Conservation (phyloP, 2,329 filamentous ascomycete genomes). For the Chaetomium globosum region DNA sequence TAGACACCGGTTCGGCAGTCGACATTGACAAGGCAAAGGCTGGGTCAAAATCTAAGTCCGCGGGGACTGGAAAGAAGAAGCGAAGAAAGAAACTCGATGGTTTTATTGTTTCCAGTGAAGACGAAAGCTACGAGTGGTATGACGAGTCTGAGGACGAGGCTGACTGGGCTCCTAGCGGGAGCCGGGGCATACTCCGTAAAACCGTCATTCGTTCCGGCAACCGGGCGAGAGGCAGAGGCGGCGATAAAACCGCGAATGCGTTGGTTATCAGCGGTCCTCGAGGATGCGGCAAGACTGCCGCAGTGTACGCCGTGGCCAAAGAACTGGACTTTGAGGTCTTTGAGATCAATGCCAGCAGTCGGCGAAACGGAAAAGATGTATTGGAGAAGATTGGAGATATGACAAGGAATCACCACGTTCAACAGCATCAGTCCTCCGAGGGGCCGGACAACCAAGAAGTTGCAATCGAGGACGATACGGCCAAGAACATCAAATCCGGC, state of each 20-base stretch:
- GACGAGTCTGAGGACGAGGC: constrained; percentile 66
- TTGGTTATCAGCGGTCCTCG: constrained; percentile 87
- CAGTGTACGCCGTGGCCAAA: constrained; percentile 87
- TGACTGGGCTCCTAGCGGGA: constrained; percentile 46
- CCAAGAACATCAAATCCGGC: constrained; percentile 64
- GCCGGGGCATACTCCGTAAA: constrained; percentile 49
- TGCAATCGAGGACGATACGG: constrained; percentile 52
- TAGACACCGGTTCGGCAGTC: constrained; percentile 61
- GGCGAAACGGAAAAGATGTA: constrained; percentile 85
- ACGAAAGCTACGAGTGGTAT: constrained; percentile 70
- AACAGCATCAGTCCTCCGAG: constrained; percentile 48
- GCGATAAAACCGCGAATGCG: constrained; percentile 65
- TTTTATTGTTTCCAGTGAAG: constrained; percentile 78
- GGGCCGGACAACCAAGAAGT: constrained; percentile 38
- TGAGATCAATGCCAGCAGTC: constrained; percentile 83
- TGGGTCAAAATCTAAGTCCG: constrained; percentile 37
- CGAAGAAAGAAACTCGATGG: constrained; percentile 75
- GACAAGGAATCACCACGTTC: constrained; percentile 90
- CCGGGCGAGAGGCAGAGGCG: constrained; percentile 47
- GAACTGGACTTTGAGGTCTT: constrained; percentile 94
- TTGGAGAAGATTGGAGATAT: constrained; percentile 93
- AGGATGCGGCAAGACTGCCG: constrained; percentile 90
- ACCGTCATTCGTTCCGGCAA: constrained; percentile 57
- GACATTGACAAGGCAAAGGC: constrained; percentile 42
- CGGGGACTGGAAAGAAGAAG: constrained; percentile 60